Evolutionary conservation across 106 monocot genomes (phyloP), one percentile per base, ranked within the genome.

Genomic region (Acorus calamus): DNA sequence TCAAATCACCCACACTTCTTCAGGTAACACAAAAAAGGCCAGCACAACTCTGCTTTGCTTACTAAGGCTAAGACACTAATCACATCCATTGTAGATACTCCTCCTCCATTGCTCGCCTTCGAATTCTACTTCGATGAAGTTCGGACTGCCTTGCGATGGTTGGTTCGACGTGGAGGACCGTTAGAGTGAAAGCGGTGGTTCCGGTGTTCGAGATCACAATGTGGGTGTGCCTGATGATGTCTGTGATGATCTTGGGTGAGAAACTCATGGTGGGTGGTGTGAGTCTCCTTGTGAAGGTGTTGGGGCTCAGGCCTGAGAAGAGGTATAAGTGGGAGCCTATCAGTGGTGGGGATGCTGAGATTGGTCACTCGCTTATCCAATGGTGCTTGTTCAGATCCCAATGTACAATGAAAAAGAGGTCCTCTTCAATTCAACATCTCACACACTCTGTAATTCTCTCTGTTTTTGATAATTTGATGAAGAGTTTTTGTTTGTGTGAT

Each of bases 331-430:
- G 68, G 45, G 4, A 45, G 13, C 68, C 68, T 0, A 57, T 68
- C 14, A 28, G 28, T 28, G 4, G 2, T 4, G 12, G 3, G 42
- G 68, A 68, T 44, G 5, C n/a, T n/a, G 68, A 68, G 68, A 0
- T 44, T 7, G 68, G 57, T n/a, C 13, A 46, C 57, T 11, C 1
- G 57, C 47, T 49, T 68, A 47, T 46, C 68, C 56, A 2, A 68
- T 68, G 68, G 68, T 68, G 8, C 43, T 68, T 11, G 57, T 68
- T 46, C 68, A 68, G 45, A 68, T 68, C 45, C 42, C 28, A 28
- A 28, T 28, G 28, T 28, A 28, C 28, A 28, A 28, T 28, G 28
- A 28, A 28, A 28, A 28, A 53, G 68, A 68, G 68, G 68, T 68
- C 8, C 28, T 28, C 28, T 28, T 28, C 28, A 28, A 28, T 28